Conservation (phyloP, 208 protist genomes). For the Crithidia expoeki region DNA sequence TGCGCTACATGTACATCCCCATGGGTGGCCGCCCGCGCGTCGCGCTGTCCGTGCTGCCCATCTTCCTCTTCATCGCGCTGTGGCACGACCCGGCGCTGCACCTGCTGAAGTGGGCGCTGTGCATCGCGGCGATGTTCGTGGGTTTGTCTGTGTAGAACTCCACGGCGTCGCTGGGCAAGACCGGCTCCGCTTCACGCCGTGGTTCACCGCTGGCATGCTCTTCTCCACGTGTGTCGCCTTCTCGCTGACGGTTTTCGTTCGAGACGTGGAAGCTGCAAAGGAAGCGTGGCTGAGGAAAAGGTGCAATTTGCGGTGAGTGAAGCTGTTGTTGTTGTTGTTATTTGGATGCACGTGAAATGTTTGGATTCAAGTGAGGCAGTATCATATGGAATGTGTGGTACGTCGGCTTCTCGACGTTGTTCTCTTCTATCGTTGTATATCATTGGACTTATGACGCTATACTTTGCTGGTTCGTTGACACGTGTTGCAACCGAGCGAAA, state of each 20-base stretch:
- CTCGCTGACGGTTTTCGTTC: not conserved
- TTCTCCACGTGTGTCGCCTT: not conserved
- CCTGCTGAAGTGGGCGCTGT: constrained; percentile 71
- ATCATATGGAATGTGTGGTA: too few species aligned
- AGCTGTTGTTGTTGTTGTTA: too few species aligned
- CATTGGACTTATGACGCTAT: too few species aligned
- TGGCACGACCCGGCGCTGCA: constrained; percentile 91
- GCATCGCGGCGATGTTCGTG: constrained; percentile 59
- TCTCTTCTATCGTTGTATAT: too few species aligned
- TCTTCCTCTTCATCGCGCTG: constrained; percentile 93
- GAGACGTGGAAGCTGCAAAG: too few species aligned
- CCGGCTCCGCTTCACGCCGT: not conserved
- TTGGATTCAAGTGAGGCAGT: too few species aligned
- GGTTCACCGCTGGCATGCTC: constrained; percentile 29
- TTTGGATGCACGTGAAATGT: too few species aligned
- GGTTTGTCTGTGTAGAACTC: constrained; percentile 45
- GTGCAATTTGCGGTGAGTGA: too few species aligned
- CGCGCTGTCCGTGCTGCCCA: constrained; percentile 75
- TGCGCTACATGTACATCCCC: constrained; percentile 95
- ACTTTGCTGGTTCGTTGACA: too few species aligned
- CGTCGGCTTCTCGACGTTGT: too few species aligned
- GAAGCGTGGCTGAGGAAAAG: too few species aligned
- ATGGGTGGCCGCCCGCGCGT: constrained; percentile 74
- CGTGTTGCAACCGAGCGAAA: too few species aligned
- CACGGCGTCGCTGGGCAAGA: not conserved